Evolutionary conservation across 2,329 filamentous ascomycete genomes (phyloP).

Genomic region (Calonectria montana): DNA sequence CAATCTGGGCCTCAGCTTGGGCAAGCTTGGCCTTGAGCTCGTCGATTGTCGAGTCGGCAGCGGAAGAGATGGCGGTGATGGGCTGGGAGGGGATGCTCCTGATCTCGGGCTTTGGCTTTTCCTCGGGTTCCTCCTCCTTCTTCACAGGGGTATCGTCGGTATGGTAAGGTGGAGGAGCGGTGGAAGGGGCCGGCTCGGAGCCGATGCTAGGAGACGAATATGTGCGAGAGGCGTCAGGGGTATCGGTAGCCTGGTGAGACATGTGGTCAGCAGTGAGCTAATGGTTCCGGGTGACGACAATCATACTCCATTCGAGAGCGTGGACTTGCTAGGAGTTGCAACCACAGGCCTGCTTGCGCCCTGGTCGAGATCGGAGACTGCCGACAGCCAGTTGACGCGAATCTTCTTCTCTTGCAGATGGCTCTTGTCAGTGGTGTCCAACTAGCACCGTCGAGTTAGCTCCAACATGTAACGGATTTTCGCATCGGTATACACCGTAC

Average conservation of each 20-base stretch:
- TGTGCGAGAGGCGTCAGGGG: conserved; percentile 57
- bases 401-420: conserved; percentile 95
- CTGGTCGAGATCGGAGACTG: conserved; percentile 59
- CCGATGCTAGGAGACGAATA: conserved; percentile 58
- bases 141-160: conserved; percentile 48
- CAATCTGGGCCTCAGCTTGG: conserved; percentile 80
- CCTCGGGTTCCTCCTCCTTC: conserved; percentile 39
- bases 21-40: conserved; percentile 79
- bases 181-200: conserved; percentile 44
- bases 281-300: not conserved
- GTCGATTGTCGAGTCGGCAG: conserved; percentile 57
- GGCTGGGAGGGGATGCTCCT: conserved; percentile 49
- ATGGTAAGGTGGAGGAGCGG: conserved; percentile 49
- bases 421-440: conserved; percentile 81
- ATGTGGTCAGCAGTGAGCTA: conserved; percentile 23
- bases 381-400: conserved; percentile 84
- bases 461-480: not conserved
- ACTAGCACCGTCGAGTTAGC: conserved; percentile 60
- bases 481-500: conserved; percentile 61
- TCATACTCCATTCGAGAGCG: conserved; percentile 56
- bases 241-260: conserved; percentile 49
- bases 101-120: conserved; percentile 38
- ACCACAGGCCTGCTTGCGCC: conserved; percentile 35
- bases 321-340: conserved; percentile 56
- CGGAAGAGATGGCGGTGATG: conserved; percentile 61